phyloP scores from a whole-genome alignment of 495 filamentous ascomycete species.

The Penicillium simplicissimum region DNA sequence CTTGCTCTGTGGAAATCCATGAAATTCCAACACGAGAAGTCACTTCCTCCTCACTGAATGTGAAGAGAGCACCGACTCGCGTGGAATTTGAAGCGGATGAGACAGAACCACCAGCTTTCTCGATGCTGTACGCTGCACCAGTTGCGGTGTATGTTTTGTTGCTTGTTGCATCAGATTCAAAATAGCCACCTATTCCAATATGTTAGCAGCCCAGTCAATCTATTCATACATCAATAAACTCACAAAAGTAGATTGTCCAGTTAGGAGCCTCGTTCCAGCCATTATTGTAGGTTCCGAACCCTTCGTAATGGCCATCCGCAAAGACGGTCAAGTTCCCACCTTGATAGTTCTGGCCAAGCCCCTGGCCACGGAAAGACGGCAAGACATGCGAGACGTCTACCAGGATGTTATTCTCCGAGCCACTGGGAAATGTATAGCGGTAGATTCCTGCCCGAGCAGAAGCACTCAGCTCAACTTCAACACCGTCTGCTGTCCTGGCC shows the following conservation, averaged over 20 bases:
- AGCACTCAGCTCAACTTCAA: constrained; percentile 61
- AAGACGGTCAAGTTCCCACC: constrained; percentile 60
- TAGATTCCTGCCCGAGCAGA: constrained; percentile 63
- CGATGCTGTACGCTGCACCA: constrained; percentile 30
- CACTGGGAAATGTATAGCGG: constrained; percentile 59
- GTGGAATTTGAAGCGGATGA: constrained; percentile 30
- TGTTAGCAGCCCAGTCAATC: not conserved
- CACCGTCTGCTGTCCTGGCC: constrained; percentile 51
- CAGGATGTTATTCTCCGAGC: constrained; percentile 49
- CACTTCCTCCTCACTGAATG: constrained; percentile 41
- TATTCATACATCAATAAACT: not conserved
- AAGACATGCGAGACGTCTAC: constrained; percentile 74
- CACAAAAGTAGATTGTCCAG: constrained; percentile 71
- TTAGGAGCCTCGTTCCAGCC: constrained; percentile 60
- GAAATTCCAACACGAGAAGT: constrained; percentile 70
- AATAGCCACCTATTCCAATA: constrained; percentile 49
- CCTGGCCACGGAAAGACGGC: constrained; percentile 59
- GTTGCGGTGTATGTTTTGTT: constrained; percentile 35
- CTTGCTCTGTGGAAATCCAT: constrained; percentile 64
- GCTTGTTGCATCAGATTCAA: constrained; percentile 47
- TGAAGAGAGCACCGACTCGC: constrained; percentile 38
- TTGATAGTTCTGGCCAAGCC: constrained; percentile 64
- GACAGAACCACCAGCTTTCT: constrained; percentile 29
- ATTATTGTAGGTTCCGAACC: constrained; percentile 63
- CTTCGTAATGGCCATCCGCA: constrained; percentile 59